Percentiles rank a stretch among this genome's conserved stretches.
Conservation (phyloP, 805 yeast genomes). For the Yueomyces sp. region DNA sequence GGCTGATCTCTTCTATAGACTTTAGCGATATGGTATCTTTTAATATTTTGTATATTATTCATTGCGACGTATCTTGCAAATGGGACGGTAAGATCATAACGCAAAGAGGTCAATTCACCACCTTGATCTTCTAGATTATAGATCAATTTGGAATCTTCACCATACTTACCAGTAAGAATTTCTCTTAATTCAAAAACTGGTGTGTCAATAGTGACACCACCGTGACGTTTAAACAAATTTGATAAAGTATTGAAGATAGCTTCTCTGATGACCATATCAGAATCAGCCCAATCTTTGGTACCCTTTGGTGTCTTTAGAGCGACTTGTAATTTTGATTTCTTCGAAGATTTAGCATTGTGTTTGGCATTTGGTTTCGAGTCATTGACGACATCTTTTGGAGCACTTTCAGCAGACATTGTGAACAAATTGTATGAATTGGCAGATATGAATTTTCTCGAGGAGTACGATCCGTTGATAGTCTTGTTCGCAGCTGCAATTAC, state of each 20-base stretch:
- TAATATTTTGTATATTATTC: conserved; percentile 81
- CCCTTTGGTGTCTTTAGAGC: conserved; percentile 93
- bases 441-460: not conserved
- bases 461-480: not conserved
- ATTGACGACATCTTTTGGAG: conserved; percentile 1
- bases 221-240: conserved; percentile 78
- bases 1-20: conserved; percentile 99
- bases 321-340: conserved; percentile 42
- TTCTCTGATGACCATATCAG: conserved; percentile 91
- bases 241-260: conserved; percentile 69
- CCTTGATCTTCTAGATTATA: conserved; percentile 97
- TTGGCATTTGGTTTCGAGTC: conserved; percentile 6
- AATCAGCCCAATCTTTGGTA: conserved; percentile 96
- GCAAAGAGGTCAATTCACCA: conserved; percentile 88
- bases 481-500: too few species aligned
- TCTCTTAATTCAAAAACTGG: conserved; percentile 96
- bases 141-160: conserved; percentile 94
- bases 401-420: conserved; percentile 11
- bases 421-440: not conserved
- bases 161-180: conserved; percentile 92
- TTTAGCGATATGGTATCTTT: conserved; percentile 94
- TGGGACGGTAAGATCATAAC: conserved; percentile 97
- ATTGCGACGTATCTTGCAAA: conserved; percentile 95
- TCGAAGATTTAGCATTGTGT: conserved; percentile 1
- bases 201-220: conserved; percentile 96